Evolutionary conservation across 2,329 filamentous ascomycete genomes (phyloP).

Genomic region (Ophiocordyceps camponoti-rufipedis): DNA sequence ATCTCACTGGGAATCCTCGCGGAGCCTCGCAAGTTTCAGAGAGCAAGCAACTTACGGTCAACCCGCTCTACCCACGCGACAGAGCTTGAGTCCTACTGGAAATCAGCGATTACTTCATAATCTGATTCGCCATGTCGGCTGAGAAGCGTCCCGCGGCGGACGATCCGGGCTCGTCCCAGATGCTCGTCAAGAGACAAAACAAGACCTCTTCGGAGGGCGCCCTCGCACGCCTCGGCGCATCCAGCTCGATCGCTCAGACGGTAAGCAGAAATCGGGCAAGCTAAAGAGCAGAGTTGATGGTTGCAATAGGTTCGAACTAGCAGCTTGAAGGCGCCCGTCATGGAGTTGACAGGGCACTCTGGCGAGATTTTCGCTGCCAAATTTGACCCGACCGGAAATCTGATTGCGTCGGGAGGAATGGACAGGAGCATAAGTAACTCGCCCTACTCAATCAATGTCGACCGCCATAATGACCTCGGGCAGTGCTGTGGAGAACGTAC

Average conservation of each 20-base stretch:
- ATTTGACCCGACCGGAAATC: constrained; percentile 74
- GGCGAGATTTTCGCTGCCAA: constrained; percentile 82
- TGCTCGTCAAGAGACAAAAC: constrained; percentile 82
- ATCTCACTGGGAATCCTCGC: background rate
- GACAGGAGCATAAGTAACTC: constrained; percentile 72
- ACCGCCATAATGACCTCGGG: background rate
- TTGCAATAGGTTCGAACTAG: constrained; percentile 57
- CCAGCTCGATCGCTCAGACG: constrained; percentile 29
- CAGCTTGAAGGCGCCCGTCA: constrained; percentile 72
- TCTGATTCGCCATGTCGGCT: constrained; percentile 47
- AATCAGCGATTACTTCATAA: background rate
- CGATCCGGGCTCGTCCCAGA: constrained; percentile 60
- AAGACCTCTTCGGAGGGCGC: constrained; percentile 28
- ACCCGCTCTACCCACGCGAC: background rate
- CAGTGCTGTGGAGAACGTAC: constrained; percentile 86
- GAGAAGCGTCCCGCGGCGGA: constrained; percentile 86
- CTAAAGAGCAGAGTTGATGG: background rate
- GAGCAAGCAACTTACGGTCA: background rate
- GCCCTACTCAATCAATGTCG: background rate
- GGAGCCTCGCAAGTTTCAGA: background rate
- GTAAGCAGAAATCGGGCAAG: constrained; percentile 16
- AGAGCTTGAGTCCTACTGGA: background rate
- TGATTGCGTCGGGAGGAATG: constrained; percentile 91
- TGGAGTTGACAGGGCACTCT: constrained; percentile 72
- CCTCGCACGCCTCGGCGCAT: constrained; percentile 31